These are phyloP conservation scores for Ganoderma boninense DNA, from an alignment of 1,284 basidiomycete genomes.

Conservation along the genomic window DNA sequence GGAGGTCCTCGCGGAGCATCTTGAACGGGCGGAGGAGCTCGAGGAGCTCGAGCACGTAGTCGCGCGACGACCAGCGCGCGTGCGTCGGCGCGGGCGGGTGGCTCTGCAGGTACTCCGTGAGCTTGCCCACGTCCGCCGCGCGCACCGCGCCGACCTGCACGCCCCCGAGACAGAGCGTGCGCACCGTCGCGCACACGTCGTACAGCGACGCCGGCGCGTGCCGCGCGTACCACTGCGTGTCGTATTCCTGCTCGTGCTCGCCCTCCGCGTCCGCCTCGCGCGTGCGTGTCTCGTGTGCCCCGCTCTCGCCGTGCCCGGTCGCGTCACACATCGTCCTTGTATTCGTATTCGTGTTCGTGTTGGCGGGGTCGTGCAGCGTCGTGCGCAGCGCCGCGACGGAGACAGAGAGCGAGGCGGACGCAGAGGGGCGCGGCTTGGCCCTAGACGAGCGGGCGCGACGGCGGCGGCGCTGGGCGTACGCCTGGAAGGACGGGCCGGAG, in stretches of 20 bases:
- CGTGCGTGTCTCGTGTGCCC: neutral
- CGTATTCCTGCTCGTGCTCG: conserved; percentile 2
- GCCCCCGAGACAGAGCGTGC: conserved; percentile 32
- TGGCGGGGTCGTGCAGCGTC: neutral
- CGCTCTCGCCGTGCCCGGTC: neutral
- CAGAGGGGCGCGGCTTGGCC: neutral
- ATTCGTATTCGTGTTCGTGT: neutral
- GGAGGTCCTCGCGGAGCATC: conserved; percentile 29
- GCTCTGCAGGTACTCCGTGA: conserved; percentile 30
- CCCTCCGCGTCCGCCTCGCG: neutral
- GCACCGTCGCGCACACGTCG: conserved; percentile 31
- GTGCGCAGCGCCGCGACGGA: conserved; percentile 6
- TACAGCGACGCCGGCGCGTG: conserved; percentile 25
- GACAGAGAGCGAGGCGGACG: no score
- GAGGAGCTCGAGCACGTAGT: conserved; percentile 33
- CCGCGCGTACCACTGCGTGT: conserved; percentile 31
- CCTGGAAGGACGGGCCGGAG: conserved; percentile 33
- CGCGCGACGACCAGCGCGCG: conserved; percentile 29
- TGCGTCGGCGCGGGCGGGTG: conserved; percentile 27
- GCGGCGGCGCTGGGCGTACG: conserved; percentile 29
- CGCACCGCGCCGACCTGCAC: conserved; percentile 32
- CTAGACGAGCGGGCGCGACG: conserved; percentile 5
- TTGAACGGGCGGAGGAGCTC: conserved; percentile 33
- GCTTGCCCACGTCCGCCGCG: conserved; percentile 29
- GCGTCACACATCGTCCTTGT: neutral